phyloP scores from a whole-genome alignment of 1,139 yeast species.

The Debaryomyces robertsiae region DNA sequence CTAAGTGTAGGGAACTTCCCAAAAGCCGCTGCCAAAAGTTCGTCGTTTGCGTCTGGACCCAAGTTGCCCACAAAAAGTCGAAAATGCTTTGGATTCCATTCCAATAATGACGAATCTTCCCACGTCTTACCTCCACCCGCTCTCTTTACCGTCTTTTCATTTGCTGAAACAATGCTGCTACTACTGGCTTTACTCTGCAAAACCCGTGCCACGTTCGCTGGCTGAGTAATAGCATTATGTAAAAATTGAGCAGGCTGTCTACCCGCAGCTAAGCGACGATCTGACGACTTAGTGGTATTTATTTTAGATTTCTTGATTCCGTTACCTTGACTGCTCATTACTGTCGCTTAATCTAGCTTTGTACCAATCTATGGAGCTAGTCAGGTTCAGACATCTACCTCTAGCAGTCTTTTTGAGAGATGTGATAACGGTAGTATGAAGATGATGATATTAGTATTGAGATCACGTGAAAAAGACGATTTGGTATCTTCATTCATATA shows the following conservation, averaged over 20 bases:
- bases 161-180: slow-evolving; percentile 1
- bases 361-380: no score
- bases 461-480: no score
- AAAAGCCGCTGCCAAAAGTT: slow-evolving; percentile 54
- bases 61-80: slow-evolving; percentile 75
- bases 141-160: slow-evolving; percentile 38
- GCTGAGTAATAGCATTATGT: slow-evolving; percentile 23
- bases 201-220: slow-evolving; percentile 6
- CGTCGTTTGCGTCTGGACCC: slow-evolving; percentile 68
- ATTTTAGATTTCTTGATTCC: slow-evolving; percentile 21
- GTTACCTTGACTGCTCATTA: slow-evolving; percentile 7
- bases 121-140: slow-evolving; percentile 49
- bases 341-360: not conserved
- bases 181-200: slow-evolving; percentile 6
- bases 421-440: no score
- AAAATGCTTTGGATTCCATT: slow-evolving; percentile 71
- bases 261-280: slow-evolving; percentile 54
- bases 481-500: no score
- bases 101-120: slow-evolving; percentile 50
- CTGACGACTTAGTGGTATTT: slow-evolving; percentile 47
- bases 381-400: no score
- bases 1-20: slow-evolving; percentile 50
- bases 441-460: no score
- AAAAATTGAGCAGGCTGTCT: slow-evolving; percentile 46
- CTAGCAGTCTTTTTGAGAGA: no score